Base-by-base conservation (phyloP, 2,329 filamentous ascomycete species). In the Spiromastix sp. region DNA sequence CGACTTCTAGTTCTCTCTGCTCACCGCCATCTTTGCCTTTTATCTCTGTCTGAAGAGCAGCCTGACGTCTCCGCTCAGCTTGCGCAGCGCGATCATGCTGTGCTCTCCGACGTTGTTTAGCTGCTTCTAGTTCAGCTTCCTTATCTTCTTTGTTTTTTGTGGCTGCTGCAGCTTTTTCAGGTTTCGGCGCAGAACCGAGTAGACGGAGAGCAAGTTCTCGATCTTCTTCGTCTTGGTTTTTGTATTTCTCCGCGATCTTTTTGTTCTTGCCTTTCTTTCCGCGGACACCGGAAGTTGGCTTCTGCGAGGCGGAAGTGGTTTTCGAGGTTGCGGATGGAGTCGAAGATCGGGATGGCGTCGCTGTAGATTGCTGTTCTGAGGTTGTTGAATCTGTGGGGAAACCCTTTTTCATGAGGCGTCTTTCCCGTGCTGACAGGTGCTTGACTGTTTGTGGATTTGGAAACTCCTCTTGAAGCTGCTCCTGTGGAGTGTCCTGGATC, bases 221-320 rank as follows among this genome's bases (percentile, higher is more conserved):
- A 51, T 98, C 91, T 59, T 94, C 89, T 37, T 94, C 86, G 48
- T 96, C 89, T 67, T 96, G 91, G 48, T 93, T 68, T 30, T 82
- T 89, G 62, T 98, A 98, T 56, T 94, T 95, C 39, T 75, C 67
- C 3, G 85, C 85, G 2, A 85, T 78, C 57, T 91, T 93, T 66
- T 93, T 94, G 28, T 79, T 78, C 55, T 93, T 94, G 40, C 72
- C 72, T 39, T 75, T 77, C 56, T 93, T 85, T 19, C 86, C 85
- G 38, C 87, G 78, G 10, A 70, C 59, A 30, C 49, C 45, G 15
- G 37, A 28, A 11, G 42, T 37, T 41, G 35, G 21, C 37, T 44
- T 30, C n/a, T n/a, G n/a, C 34, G 43, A 43, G 35, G 39, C 35
- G 42, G 48, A 30, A 38, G 37, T 32, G 41, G 42, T 31, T 39